A percentile compares a stretch with the other conserved stretches of the same genome.
Conservation (phyloP, 495 filamentous ascomycete species). For the Penicillium lagena region DNA sequence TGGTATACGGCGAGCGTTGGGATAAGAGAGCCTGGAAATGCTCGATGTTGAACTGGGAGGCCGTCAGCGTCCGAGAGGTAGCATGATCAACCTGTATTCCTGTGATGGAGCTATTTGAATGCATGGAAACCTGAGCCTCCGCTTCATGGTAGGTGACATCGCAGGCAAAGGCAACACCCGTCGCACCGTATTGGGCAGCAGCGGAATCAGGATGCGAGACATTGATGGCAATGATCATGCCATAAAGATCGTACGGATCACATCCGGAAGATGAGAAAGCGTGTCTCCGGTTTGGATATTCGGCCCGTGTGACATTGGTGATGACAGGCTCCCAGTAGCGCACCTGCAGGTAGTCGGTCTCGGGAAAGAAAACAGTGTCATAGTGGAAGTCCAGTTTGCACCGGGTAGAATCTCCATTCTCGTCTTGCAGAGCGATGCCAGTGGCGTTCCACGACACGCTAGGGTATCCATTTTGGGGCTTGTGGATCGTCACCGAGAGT, state of each 20-base stretch:
- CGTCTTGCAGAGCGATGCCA: constrained; percentile 16
- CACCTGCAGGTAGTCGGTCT: constrained; percentile 30
- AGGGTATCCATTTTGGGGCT: constrained; percentile 8
- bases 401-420: constrained; percentile 5
- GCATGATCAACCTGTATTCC: constrained; percentile 13
- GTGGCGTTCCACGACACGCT: constrained; percentile 26
- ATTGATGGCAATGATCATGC: constrained; percentile 31
- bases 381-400: constrained; percentile 31
- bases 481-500: constrained; percentile 18
- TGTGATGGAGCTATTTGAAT: constrained; percentile 36
- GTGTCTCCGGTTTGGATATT: constrained; percentile 8
- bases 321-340: constrained; percentile 36
- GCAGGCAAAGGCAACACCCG: constrained; percentile 30
- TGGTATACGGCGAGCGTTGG: constrained; percentile 31
- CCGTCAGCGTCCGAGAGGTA: constrained; percentile 14
- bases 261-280: constrained; percentile 26
- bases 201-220: constrained; percentile 10
- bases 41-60: constrained; percentile 25
- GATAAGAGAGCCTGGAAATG: constrained; percentile 30
- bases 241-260: constrained; percentile 31
- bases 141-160: constrained; percentile 28
- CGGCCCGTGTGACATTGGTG: constrained; percentile 2
- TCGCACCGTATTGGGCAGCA: constrained; percentile 15
- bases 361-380: constrained; percentile 23
- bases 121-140: constrained; percentile 27